Evolutionary conservation across 495 filamentous ascomycete genomes (phyloP), one percentile per base, ranked within the genome.

Genomic region (Parachaetomium inaequale): DNA sequence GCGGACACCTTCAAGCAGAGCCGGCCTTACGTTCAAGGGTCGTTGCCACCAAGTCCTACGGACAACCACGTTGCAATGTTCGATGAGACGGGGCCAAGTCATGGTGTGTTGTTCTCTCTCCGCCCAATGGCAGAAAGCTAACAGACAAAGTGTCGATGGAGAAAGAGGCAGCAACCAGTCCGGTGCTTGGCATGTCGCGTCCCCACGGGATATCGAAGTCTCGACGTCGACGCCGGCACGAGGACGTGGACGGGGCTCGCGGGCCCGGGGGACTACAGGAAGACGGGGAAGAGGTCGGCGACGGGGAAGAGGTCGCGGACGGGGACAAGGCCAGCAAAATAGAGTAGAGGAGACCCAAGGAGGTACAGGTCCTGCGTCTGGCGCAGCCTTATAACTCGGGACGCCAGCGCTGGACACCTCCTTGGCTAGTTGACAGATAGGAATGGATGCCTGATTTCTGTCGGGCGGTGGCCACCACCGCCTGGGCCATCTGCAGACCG

Each of bases 391-490:
- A 45, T 8, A 45, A 15, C 42, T 45, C 42, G 42, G 42, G 42
- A 45, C 42, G 42, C 42, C 42, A 45, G 42, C 15, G 42, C 42
- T 15, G 42, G 42, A 45, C 42, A 45, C 42, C 42, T 15, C 42
- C 42, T 45, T 19, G 42, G 42, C 42, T 45, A 45, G 42, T 45
- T 45, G 42, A 45, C 42, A 45, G 42, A 45, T 45, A 45, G 42
- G 17, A 45, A 45, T 45, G n/a, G 17, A 45, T 45, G 42, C 46
- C 46, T 28, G 46, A 28, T 26, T 49, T 49, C n/a, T n/a, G n/a
- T n/a, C n/a, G n/a, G n/a, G n/a, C n/a, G n/a, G n/a, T n/a, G n/a
- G n/a, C n/a, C n/a, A n/a, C n/a, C n/a, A n/a, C n/a, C n/a, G n/a
- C n/a, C n/a, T n/a, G n/a, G n/a, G n/a, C n/a, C n/a, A n/a, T n/a